Evolutionary conservation across 75 land plant species (phyloP), one percentile per base, ranked within the genome.

Genomic region (Larix kaempferi): DNA sequence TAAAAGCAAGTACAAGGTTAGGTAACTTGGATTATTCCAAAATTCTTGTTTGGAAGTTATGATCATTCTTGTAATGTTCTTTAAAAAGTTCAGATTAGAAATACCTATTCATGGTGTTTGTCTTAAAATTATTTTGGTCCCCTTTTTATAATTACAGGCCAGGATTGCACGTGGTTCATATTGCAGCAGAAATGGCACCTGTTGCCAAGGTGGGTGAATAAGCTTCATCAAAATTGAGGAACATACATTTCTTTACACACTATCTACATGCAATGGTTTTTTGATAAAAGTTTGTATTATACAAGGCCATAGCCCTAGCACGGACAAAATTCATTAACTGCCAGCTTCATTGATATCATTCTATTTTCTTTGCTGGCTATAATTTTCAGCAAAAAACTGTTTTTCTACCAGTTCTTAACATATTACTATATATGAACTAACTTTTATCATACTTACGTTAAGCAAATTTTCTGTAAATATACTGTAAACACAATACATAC

Each of bases 181-280:
- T 96, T 81, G 90, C 99, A 55, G 98, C 99, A 59, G 99, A 96
- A 78, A 96, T 96, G 98, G 99, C 99, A 37, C 99, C 99, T 71
- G 93, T 96, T 81, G 99, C 99, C 64, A 96, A 96, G 95, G 99
- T 67, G 55, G 14, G 39, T 5, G 22, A 33, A 67, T 39, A 67
- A 39, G 19, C 33, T 5, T 67, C 35, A 37, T 35, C 19, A 67
- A 16, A 19, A 66, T 21, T 6, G 11, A 39, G 52, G 13, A 69
- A 41, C 23, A 19, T 69, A 37, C 52, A 41, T 39, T 21, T 69
- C 44, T 41, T 6, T 37, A 65, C 33, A 69, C 52, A 41, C n/a
- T n/a, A 21, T 37, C 23, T 19, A 69, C n/a, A 12, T 69, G 54
- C 10, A 11, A 49, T 49, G 54, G 11, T 49, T 49, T 8, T 49